phyloP scores from a whole-genome alignment of 2,329 filamentous ascomycete species.

The Fonsecaea monophora region DNA sequence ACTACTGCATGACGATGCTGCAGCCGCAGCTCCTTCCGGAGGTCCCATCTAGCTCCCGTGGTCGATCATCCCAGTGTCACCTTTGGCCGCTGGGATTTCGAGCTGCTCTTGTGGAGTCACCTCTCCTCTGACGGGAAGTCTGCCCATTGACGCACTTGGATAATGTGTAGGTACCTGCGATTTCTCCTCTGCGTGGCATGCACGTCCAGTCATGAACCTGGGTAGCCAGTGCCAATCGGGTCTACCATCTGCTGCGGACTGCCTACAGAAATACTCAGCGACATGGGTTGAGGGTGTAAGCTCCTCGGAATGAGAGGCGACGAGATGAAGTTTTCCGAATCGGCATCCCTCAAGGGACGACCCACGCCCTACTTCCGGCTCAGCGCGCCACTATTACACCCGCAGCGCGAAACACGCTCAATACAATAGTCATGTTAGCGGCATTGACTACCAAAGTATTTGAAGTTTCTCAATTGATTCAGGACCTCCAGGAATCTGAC shows the following conservation, averaged over 20 bases:
- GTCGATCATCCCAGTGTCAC: conserved; percentile 15
- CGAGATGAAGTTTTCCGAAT: not conserved
- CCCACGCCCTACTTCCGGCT: not conserved
- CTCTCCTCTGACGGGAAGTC: not conserved
- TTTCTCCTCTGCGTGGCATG: not conserved
- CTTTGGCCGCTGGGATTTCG: not conserved
- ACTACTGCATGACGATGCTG: conserved; percentile 18
- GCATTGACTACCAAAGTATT: not conserved
- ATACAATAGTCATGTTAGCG: not conserved
- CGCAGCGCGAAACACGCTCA: not conserved
- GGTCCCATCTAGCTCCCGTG: conserved; percentile 14
- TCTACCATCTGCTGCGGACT: not conserved
- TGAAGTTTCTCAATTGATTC: not conserved
- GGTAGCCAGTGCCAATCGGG: conserved; percentile 1
- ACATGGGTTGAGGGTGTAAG: not conserved
- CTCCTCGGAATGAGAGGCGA: not conserved
- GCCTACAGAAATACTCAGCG: not conserved
- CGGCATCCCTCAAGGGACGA: not conserved
- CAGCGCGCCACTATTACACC: not conserved
- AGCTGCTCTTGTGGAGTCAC: conserved; percentile 1
- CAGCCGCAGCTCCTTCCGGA: conserved; percentile 13
- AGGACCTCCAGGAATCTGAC: not conserved
- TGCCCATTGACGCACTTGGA: not conserved
- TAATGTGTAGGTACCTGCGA: not conserved
- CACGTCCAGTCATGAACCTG: not conserved